A percentile compares a stretch with the other conserved stretches of the same genome.
These are phyloP conservation scores for Rhynchospora breviuscula DNA, from an alignment of 176 grass and related monocot genomes.

Conservation along the genomic window DNA sequence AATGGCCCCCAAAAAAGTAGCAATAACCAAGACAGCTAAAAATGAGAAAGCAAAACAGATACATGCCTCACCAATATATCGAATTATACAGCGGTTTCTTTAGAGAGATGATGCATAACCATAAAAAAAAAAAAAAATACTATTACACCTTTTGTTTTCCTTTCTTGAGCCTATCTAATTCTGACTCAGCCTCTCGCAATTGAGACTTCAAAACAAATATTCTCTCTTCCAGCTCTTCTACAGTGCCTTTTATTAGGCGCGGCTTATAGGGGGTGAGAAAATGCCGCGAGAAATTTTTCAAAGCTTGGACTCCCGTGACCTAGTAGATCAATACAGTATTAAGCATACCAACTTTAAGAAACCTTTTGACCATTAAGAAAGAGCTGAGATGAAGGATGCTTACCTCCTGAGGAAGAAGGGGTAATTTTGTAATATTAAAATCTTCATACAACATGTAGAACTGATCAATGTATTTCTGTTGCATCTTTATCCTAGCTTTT, in stretches of 20 bases:
- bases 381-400: background rate
- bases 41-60: background rate
- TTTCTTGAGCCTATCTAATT: slow-evolving; percentile 75
- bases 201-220: slow-evolving; percentile 53
- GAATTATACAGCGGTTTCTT: background rate
- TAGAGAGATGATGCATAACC: background rate
- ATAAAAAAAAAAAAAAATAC: background rate
- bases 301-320: slow-evolving; percentile 90
- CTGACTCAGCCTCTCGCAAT: slow-evolving; percentile 52
- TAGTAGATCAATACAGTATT: slow-evolving; percentile 16
- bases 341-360: background rate
- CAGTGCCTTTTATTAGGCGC: slow-evolving; percentile 45
- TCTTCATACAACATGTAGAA: slow-evolving; percentile 96
- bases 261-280: slow-evolving; percentile 65
- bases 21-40: background rate
- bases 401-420: slow-evolving; percentile 93
- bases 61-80: slow-evolving; percentile 1
- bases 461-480: slow-evolving; percentile 92
- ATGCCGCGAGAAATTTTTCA: slow-evolving; percentile 64
- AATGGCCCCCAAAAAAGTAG: background rate
- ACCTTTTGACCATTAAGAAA: background rate
- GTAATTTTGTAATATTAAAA: slow-evolving; percentile 96
- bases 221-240: slow-evolving; percentile 70
- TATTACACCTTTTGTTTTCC: slow-evolving; percentile 66
- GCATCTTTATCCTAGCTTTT: slow-evolving; percentile 85